Evolutionary conservation across 140 eudicot species (phyloP).

Genomic region (Erigeron philadelphicus): DNA sequence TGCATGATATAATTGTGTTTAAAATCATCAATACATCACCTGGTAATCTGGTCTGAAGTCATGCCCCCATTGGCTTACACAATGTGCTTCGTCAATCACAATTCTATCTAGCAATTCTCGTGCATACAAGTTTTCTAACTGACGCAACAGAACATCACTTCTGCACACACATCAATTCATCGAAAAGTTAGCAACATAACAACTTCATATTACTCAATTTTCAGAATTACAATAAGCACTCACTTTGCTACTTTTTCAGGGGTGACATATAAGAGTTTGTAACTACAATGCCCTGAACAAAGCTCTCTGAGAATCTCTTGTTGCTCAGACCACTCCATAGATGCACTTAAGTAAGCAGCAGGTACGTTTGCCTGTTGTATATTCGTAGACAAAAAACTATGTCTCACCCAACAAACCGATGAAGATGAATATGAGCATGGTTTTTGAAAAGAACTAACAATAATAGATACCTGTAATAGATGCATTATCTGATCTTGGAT

Average conservation of each 20-base stretch:
- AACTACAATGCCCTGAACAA: constrained; percentile 50
- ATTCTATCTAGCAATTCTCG: constrained; percentile 69
- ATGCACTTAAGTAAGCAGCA: constrained; percentile 90
- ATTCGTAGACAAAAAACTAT: constrained; percentile 16
- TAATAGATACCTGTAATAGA: constrained; percentile 57
- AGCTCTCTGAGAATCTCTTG: constrained; percentile 88
- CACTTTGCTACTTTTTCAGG: constrained; percentile 94
- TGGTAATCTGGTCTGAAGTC: constrained; percentile 99
- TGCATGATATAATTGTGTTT: neutral
- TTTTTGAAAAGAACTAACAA: neutral
- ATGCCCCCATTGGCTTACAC: constrained; percentile 99
- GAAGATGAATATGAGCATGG: constrained; percentile 17
- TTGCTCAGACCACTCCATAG: constrained; percentile 88
- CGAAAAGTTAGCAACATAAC: constrained; percentile 13
- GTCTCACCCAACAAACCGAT: neutral
- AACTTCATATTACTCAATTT: neutral
- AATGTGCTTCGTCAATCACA: constrained; percentile 98
- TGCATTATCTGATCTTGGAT: constrained; percentile 99
- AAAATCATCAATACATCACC: constrained; percentile 36
- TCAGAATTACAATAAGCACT: constrained; percentile 19
- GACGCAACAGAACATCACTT: constrained; percentile 71
- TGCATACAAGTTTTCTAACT: constrained; percentile 65
- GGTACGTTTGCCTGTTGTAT: constrained; percentile 64
- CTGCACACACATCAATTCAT: constrained; percentile 44
- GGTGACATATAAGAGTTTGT: constrained; percentile 85